These are phyloP conservation scores for Cymbopogon flexuosus DNA, from an alignment of 202 grass and related monocot genomes.

Conservation along the genomic window DNA sequence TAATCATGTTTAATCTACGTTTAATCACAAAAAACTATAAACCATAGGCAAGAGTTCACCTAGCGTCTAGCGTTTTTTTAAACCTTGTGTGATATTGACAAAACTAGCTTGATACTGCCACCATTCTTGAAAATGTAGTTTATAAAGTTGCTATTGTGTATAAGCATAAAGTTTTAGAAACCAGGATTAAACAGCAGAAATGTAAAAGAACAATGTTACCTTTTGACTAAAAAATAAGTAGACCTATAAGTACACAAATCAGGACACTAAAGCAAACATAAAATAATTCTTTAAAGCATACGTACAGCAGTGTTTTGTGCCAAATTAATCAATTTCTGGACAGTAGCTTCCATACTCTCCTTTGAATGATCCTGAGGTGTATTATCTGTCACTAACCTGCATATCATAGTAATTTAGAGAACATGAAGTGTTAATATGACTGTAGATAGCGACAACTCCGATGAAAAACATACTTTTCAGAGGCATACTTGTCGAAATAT, in stretches of 20 bases:
- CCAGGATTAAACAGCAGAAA: background rate
- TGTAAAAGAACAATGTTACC: background rate
- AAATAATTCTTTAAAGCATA: constrained; percentile 17
- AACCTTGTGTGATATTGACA: background rate
- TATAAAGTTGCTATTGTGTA: background rate
- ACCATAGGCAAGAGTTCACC: too few relatives aligned
- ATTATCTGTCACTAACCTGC: constrained; percentile 61
- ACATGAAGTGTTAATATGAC: constrained; percentile 16
- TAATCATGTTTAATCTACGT: too few relatives aligned
- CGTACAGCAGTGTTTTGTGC: constrained; percentile 89
- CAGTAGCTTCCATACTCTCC: constrained; percentile 46
- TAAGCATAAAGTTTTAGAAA: background rate
- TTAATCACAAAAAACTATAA: too few relatives aligned
- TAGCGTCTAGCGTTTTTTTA: too few relatives aligned
- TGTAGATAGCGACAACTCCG: background rate
- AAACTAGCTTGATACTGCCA: background rate
- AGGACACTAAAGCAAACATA: background rate
- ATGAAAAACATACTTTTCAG: constrained; percentile 36
- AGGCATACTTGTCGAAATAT: constrained; percentile 78
- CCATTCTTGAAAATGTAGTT: background rate
- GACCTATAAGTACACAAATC: background rate
- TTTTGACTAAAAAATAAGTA: background rate
- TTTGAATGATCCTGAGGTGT: constrained; percentile 65
- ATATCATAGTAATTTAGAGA: constrained; percentile 31
- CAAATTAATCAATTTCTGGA: constrained; percentile 67